These are phyloP conservation scores for Starmerella khaoyaiensis DNA, from an alignment of 805 yeast species.

Conservation along the genomic window DNA sequence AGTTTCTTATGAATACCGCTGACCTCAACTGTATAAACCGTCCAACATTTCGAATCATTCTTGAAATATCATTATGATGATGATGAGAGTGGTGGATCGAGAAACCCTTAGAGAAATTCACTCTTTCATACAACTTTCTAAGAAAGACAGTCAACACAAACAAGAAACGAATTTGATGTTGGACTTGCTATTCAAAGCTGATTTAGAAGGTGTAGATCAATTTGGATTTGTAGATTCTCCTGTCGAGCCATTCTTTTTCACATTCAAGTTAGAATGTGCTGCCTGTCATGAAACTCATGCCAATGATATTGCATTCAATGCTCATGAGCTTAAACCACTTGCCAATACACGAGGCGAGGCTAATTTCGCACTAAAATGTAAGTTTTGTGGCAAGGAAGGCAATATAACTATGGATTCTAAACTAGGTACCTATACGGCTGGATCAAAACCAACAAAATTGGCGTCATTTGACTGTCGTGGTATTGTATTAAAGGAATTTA, in stretches of 20 bases:
- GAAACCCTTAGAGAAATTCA: background rate
- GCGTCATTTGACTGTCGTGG: constrained; percentile 80
- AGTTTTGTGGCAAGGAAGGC: constrained; percentile 39
- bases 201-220: constrained; percentile 42
- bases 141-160: background rate
- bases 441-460: constrained; percentile 35
- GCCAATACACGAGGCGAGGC: constrained; percentile 71
- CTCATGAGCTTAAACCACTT: constrained; percentile 37
- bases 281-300: constrained; percentile 67
- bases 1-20: no score
- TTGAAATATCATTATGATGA: no score
- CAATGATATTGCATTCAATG: constrained; percentile 55
- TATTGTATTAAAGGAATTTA: constrained; percentile 52
- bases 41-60: no score
- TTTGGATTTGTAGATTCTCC: constrained; percentile 49
- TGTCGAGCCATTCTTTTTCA: constrained; percentile 55
- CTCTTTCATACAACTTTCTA: background rate
- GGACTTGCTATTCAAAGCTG: constrained; percentile 31
- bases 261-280: constrained; percentile 62
- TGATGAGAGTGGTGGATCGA: no score
- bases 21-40: no score
- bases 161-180: no score
- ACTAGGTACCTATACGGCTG: constrained; percentile 25
- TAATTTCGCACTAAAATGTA: constrained; percentile 66
- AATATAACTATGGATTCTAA: constrained; percentile 26